Evolutionary conservation across 495 filamentous ascomycete species (phyloP).

Genomic region (Clohesyomyces aquaticus): DNA sequence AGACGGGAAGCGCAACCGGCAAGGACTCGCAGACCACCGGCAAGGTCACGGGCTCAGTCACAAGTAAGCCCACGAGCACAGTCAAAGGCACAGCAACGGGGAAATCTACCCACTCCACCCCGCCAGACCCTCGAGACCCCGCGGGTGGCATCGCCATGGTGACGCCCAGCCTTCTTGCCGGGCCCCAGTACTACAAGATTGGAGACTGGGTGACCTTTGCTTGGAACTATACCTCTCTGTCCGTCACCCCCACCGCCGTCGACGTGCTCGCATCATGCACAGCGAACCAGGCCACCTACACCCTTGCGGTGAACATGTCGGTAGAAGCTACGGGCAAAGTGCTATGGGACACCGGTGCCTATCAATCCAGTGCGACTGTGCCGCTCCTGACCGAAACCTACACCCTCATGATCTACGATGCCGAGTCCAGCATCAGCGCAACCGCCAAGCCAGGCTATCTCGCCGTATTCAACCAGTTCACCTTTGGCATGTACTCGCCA

Average conservation of each 20-base stretch:
- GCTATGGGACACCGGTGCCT: slow-evolving; percentile 80
- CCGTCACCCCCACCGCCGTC: slow-evolving; percentile 72
- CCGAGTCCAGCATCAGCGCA: slow-evolving; percentile 63
- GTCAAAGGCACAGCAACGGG: slow-evolving; percentile 20
- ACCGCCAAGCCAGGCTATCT: slow-evolving; percentile 74
- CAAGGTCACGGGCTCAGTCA: slow-evolving; percentile 12
- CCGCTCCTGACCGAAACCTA: slow-evolving; percentile 75
- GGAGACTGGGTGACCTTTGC: slow-evolving; percentile 81
- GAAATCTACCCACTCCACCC: slow-evolving; percentile 40
- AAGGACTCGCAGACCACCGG: not conserved
- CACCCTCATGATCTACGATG: slow-evolving; percentile 82
- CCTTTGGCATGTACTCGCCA: slow-evolving; percentile 81
- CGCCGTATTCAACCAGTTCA: slow-evolving; percentile 61
- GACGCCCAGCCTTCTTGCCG: slow-evolving; percentile 63
- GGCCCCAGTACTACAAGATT: slow-evolving; percentile 82
- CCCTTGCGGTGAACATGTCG: slow-evolving; percentile 66
- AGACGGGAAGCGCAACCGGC: slow-evolving; percentile 3
- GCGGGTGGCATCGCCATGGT: slow-evolving; percentile 82
- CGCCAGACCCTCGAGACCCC: slow-evolving; percentile 62
- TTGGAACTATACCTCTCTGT: slow-evolving; percentile 95
- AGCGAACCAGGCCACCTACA: slow-evolving; percentile 65
- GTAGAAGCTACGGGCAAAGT: slow-evolving; percentile 60
- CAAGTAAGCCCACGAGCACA: slow-evolving; percentile 2
- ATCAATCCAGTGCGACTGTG: slow-evolving; percentile 62
- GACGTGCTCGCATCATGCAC: slow-evolving; percentile 83